Conservation (phyloP, 2,329 filamentous ascomycete genomes). For the Claviceps digitariae region DNA sequence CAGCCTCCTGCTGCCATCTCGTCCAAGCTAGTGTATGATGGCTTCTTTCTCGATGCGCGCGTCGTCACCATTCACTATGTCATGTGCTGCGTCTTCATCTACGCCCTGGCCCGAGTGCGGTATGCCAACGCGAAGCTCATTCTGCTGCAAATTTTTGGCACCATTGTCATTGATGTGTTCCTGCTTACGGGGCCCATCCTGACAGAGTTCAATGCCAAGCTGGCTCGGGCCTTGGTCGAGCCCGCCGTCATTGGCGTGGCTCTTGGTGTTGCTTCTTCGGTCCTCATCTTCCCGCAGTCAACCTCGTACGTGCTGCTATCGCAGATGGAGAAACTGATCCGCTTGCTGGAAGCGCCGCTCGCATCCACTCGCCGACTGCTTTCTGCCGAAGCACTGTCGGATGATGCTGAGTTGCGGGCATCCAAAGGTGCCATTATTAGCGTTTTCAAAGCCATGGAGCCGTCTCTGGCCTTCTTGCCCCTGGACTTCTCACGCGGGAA, state of each 20-base stretch:
- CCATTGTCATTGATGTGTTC: slow-evolving; percentile 31
- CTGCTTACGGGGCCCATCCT: slow-evolving; percentile 29
- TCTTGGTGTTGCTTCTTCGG: slow-evolving; percentile 27
- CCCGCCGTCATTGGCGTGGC: slow-evolving; percentile 32
- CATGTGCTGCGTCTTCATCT: slow-evolving; percentile 30
- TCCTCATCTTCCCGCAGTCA: slow-evolving; percentile 35
- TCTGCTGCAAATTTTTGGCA: slow-evolving; percentile 31
- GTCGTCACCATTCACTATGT: slow-evolving; percentile 24
- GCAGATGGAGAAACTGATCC: slow-evolving; percentile 17
- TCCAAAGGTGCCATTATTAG: slow-evolving; percentile 17
- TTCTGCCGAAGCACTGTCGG: slow-evolving; percentile 7
- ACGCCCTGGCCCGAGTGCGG: slow-evolving; percentile 27
- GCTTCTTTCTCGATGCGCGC: slow-evolving; percentile 33
- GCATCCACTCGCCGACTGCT: slow-evolving; percentile 16
- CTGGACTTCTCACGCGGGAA: slow-evolving; percentile 31
- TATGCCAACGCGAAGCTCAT: slow-evolving; percentile 31
- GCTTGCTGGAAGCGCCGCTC: slow-evolving; percentile 19
- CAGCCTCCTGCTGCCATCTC: slow-evolving; percentile 15
- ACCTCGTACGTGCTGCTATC: slow-evolving; percentile 30
- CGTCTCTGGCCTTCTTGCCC: slow-evolving; percentile 28
- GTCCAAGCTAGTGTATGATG: slow-evolving; percentile 25
- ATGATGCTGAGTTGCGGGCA: slow-evolving; percentile 17
- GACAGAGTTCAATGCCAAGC: slow-evolving; percentile 23
- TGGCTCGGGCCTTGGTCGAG: slow-evolving; percentile 27
- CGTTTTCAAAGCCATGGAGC: slow-evolving; percentile 23